phyloP scores from a whole-genome alignment of 129 eudicot species.

The Flaveria ramosissima region DNA sequence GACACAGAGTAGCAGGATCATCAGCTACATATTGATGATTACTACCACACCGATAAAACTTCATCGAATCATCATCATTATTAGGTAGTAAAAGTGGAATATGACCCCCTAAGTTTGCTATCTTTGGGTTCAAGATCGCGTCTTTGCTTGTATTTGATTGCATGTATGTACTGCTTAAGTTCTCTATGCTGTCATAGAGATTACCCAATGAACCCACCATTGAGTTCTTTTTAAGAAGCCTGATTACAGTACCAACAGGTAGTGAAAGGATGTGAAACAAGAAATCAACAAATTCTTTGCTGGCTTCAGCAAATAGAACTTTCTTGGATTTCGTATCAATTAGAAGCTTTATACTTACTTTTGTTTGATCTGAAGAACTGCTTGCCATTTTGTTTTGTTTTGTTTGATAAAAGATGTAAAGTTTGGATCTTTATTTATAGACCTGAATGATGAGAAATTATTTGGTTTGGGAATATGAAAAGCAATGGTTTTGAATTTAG shows the following conservation, averaged over 20 bases:
- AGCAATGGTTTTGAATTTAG: not conserved
- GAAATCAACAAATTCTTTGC: slow-evolving; percentile 35
- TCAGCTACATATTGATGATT: not conserved
- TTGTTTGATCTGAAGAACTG: slow-evolving; percentile 16
- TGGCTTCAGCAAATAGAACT: slow-evolving; percentile 51
- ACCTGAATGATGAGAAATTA: not conserved
- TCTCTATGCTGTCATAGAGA: slow-evolving; percentile 39
- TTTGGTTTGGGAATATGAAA: not conserved
- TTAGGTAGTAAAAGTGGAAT: slow-evolving; percentile 26
- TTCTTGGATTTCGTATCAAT: slow-evolving; percentile 36
- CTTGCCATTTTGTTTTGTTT: slow-evolving; percentile 20
- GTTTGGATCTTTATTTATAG: not conserved
- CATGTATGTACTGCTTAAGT: slow-evolving; percentile 21
- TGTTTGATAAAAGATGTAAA: not conserved
- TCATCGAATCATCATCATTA: not conserved
- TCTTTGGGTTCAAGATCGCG: slow-evolving; percentile 38
- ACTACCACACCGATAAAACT: slow-evolving; percentile 30
- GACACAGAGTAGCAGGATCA: slow-evolving; percentile 25
- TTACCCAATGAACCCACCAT: slow-evolving; percentile 42
- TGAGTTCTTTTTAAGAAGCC: slow-evolving; percentile 29
- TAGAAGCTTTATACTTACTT: slow-evolving; percentile 41
- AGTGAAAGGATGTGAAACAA: slow-evolving; percentile 40
- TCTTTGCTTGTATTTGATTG: slow-evolving; percentile 25
- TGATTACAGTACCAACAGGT: slow-evolving; percentile 33
- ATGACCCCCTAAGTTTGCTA: not conserved